These are phyloP conservation scores for Coemansia sp. DNA, from an alignment of 192 early-diverging fungal genomes.

Conservation along the genomic window DNA sequence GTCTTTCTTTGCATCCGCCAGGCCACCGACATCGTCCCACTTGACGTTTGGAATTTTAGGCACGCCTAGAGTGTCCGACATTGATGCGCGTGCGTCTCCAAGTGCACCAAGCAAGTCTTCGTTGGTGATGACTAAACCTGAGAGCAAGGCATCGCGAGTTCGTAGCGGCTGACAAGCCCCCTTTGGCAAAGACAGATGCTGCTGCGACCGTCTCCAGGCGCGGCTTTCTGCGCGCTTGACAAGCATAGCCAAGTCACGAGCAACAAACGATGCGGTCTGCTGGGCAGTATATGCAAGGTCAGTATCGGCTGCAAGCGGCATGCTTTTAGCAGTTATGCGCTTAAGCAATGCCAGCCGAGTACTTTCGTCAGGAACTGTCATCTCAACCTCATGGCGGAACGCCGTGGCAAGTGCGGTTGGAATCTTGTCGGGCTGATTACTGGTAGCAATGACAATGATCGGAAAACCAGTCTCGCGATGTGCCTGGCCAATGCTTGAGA, in stretches of 20 bases:
- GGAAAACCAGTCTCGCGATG: constrained; percentile 60
- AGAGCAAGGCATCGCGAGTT: constrained; percentile 59
- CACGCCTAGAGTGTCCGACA: constrained; percentile 91
- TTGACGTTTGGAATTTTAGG: constrained; percentile 98
- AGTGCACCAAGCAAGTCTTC: constrained; percentile 82
- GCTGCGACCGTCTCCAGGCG: constrained; percentile 58
- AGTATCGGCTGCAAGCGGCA: constrained; percentile 74
- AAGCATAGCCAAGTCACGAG: constrained; percentile 78
- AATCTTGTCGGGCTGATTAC: constrained; percentile 74
- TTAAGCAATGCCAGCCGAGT: constrained; percentile 66
- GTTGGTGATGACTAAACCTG: constrained; percentile 73
- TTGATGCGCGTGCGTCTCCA: constrained; percentile 71
- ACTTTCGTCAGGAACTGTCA: constrained; percentile 72
- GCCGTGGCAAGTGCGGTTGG: constrained; percentile 71
- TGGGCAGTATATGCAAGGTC: constrained; percentile 71
- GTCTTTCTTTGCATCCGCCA: constrained; percentile 87
- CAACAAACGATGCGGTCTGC: constrained; percentile 90
- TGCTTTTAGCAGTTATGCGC: constrained; percentile 46
- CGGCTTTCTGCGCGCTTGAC: constrained; percentile 69
- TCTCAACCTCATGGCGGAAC: constrained; percentile 75
- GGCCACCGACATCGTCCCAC: constrained; percentile 98
- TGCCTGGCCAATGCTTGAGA: constrained; percentile 21
- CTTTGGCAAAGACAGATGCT: not conserved
- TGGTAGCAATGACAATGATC: constrained; percentile 78
- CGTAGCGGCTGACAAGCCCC: constrained; percentile 3